Base-by-base conservation (phyloP, 148 eudicot species). In the Camellia granthamiana region DNA sequence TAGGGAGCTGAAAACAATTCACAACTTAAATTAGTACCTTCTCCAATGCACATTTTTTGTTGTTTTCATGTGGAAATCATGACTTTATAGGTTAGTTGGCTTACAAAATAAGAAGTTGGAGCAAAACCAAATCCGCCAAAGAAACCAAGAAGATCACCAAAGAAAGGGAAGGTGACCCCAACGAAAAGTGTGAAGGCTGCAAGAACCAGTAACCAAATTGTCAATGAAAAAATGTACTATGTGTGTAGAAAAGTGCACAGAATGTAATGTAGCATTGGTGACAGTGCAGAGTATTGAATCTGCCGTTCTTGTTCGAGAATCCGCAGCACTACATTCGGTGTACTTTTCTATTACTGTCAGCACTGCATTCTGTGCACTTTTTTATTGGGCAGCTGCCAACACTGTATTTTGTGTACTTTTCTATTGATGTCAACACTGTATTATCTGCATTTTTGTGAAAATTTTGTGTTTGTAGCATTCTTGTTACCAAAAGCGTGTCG, bases 121-220 rank as follows among this genome's bases (percentile, higher is more conserved):
- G 98, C 92, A 81, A 95, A 95, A 67, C 98, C 98, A 85, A 95
- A 93, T 77, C 98, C 98, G 5, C 98, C 98, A 76, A 95, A 95
- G 90, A 95, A 93, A 43, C 98, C 97, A 72, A 95, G 97, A 54
- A 95, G 96, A 87, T 95, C 98, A 0, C 97, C 97, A 69, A 95
- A 95, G 90, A 93, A 95, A n/a, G 97, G 96, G 78, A 95, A 95
- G 15, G 96, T 91, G 55, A 93, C 96, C 52, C 92, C 97, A 41
- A 93, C n/a, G 54, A 95, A 89, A 13, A 93, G 75, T 15, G 98
- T 93, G 64, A 91, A 84, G 52, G 92, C 97, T 94, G 90, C 90
- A 84, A 54, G 43, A 23, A n/a, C 47, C 44, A 58, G 19, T 19
- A 9, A 46, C 1, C 3, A 63, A 77, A 19, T 13, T 21, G 12